Percentiles rank a stretch among this genome's conserved stretches.
Evolutionary conservation across 352 stramenopile genomes (phyloP).

Genomic region (Peronosclerospora sorghi): DNA sequence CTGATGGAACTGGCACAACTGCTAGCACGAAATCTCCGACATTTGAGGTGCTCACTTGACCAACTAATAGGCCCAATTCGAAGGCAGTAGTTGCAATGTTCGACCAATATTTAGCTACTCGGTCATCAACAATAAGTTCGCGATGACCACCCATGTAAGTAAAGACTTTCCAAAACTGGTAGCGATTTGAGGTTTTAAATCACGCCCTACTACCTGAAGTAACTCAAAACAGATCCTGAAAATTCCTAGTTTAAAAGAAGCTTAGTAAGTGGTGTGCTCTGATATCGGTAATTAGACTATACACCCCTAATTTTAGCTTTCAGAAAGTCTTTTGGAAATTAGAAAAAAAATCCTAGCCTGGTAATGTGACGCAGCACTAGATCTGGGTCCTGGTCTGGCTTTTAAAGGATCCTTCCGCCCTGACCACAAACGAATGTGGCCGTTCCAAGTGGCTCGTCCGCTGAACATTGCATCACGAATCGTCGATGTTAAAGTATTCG

Average conservation of each 20-base stretch:
- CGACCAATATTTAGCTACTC: slow-evolving; percentile 17
- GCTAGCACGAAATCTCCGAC: slow-evolving; percentile 33
- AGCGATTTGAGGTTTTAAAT: neutral
- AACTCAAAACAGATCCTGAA: no score
- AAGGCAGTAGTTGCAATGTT: slow-evolving; percentile 15
- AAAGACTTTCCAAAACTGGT: neutral
- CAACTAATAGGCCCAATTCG: slow-evolving; percentile 50
- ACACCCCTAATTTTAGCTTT: no score
- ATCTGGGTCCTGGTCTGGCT: no score
- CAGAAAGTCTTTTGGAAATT: no score
- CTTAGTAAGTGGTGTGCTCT: no score
- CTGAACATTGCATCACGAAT: neutral
- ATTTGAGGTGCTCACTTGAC: slow-evolving; percentile 31
- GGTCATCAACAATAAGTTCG: slow-evolving; percentile 22
- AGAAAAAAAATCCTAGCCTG: no score
- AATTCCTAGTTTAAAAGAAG: no score
- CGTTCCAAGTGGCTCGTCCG: no score
- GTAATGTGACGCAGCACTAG: no score
- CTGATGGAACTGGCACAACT: slow-evolving; percentile 35
- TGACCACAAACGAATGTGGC: no score
- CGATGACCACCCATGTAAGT: slow-evolving; percentile 20
- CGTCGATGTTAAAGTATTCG: slow-evolving; percentile 8
- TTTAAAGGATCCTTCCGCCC: neutral
- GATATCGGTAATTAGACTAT: no score
- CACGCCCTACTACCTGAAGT: neutral